Evolutionary conservation across 345 rosid genomes (phyloP), one percentile per base, ranked within the genome.

Genomic region (Aethionema arabicum): DNA sequence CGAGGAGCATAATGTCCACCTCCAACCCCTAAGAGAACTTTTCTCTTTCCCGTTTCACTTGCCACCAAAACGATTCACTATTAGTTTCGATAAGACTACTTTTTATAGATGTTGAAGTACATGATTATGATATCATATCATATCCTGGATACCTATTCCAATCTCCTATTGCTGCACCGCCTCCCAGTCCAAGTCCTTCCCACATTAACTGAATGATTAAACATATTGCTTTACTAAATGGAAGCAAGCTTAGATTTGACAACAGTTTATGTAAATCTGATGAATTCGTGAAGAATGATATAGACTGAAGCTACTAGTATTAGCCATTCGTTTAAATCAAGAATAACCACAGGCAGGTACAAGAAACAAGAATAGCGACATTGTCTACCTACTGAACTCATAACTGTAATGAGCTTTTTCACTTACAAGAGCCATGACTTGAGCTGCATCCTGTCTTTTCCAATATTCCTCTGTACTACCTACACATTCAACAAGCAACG

Each of bases 1-100:
- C 96, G 84, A 66, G 97, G 97, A 27, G 90, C 97, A 61, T 89
- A 92, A 72, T 89, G 95, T 61, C 95, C 98, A 62, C 98, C 95
- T 44, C 95, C 98, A 50, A 92, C 76, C 52, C 96, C 98, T 52
- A 89, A 69, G 30, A 89, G 97, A 42, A 89, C 90, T 67, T 78
- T 92, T 57, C 76, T 76, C 56, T 76, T 85, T 12, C 72, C 69
- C n/a, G 47, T 79, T 56, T 75, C 83, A 70, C 93, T 92, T 52
- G 52, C 53, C 51, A 72, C 31, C 55, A 52, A 30, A 47, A 3
- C 2, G 5, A 57, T 11, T 2, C 49, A 64, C 67, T 8, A 38
- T 54, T 7, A 33, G 41, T 14, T 47, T 32, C 8, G 11, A 45
- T 5, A 8, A 0, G 15, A 38, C 31, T 43, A 59, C n/a, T 10